Evolutionary conservation across 2,329 filamentous ascomycete species (phyloP), one percentile per base, ranked within the genome.

Genomic region (Aspergillus sp.): DNA sequence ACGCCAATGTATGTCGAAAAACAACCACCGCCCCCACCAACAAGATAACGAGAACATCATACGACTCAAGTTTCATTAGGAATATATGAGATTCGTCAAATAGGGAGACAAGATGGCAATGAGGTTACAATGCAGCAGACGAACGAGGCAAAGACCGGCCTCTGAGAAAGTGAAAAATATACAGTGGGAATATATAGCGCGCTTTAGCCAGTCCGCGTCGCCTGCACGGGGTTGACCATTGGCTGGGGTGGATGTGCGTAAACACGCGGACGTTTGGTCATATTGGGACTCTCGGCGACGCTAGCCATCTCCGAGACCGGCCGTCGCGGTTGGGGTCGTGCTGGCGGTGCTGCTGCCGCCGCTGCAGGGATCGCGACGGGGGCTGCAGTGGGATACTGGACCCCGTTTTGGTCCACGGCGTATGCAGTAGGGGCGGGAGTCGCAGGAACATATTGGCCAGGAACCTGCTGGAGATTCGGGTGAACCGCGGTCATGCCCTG

Each of bases 241-340:
- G 75, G 74, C 51, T 78, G 77, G 49, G 76, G 76, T 61, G 76
- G 78, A 49, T 59, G 77, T 67, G 73, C 74, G 65, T 84, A 87
- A 76, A 87, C 81, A 57, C 85, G 83, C 68, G 85, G 85, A 63
- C 85, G 80, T 69, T 88, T 88, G 5, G 80, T 74, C 63, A 84
- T 80, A 54, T 78, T 80, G 67, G 82, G 75, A 26, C 79, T 78
- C 11, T 83, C 82, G 4, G 81, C 76, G 1, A 81, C 81, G 50
- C 84, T 81, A 2, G 83, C 80, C 58, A 88, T 85, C 32, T 87
- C 85, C 2, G 84, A 86, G n/a, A 87, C 82, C 57, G 85, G 83
- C 65, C 85, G 77, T 62, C 85, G 79, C 63, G 86, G 83, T 54
- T 75, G 76, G 42, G 72, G 73, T 29, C 70, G 71, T 50, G 68